Evolutionary conservation across 352 stramenopile species (phyloP).

Genomic region (Phytophthora pluvialis): DNA sequence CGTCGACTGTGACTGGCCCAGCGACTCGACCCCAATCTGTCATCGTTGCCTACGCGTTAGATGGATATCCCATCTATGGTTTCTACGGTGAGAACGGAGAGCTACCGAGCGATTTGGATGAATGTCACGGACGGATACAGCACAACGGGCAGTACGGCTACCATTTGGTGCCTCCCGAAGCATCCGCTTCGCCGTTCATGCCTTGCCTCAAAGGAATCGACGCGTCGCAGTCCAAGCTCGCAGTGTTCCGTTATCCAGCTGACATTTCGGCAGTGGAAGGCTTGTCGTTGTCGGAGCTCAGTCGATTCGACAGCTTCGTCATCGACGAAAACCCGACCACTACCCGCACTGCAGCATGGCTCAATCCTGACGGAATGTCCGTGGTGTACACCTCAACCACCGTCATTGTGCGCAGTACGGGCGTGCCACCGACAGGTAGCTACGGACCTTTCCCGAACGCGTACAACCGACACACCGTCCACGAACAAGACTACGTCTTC

Average conservation of each 20-base stretch:
- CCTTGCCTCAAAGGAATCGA: constrained; percentile 65
- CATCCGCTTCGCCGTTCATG: constrained; percentile 42
- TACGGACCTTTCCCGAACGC: constrained; percentile 73
- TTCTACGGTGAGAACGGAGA: constrained; percentile 56
- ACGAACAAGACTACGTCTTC: constrained; percentile 72
- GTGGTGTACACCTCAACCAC: constrained; percentile 59
- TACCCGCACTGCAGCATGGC: constrained; percentile 41
- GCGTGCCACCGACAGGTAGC: constrained; percentile 48
- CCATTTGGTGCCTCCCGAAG: constrained; percentile 39
- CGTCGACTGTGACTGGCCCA: background rate
- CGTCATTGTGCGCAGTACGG: constrained; percentile 66
- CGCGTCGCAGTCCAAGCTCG: constrained; percentile 25
- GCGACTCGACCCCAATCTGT: constrained; percentile 28
- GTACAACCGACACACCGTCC: constrained; percentile 58
- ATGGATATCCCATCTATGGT: constrained; percentile 65
- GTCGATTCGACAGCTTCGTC: constrained; percentile 55
- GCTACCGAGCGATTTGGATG: constrained; percentile 52
- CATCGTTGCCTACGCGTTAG: constrained; percentile 64
- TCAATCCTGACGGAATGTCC: constrained; percentile 55
- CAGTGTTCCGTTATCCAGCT: constrained; percentile 54
- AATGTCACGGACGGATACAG: constrained; percentile 57
- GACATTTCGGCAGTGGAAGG: constrained; percentile 59
- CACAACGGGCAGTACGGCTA: constrained; percentile 63
- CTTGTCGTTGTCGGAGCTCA: constrained; percentile 52
- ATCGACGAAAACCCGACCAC: constrained; percentile 54